Percentiles rank a stretch among this genome's conserved stretches.
phyloP scores from a whole-genome alignment of 495 filamentous ascomycete genomes.

The Penicillium parvum region DNA sequence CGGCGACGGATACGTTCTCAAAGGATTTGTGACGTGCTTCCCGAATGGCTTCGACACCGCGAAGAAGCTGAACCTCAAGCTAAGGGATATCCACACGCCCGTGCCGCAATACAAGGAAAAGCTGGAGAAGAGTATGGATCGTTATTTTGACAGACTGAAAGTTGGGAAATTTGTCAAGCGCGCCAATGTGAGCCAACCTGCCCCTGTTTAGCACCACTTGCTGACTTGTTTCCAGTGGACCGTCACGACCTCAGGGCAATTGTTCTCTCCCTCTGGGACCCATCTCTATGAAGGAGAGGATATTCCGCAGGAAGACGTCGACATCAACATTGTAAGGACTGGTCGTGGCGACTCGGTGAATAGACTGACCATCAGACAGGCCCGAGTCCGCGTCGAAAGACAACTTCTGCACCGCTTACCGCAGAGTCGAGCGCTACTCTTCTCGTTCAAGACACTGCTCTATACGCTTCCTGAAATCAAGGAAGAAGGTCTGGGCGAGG shows the following conservation, averaged over 20 bases:
- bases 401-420: slow-evolving; percentile 69
- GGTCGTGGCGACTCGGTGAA: too few relatives aligned
- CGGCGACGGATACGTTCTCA: slow-evolving; percentile 5
- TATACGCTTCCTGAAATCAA: slow-evolving; percentile 59
- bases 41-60: slow-evolving; percentile 63
- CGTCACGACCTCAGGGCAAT: slow-evolving; percentile 5
- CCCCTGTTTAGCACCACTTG: not conserved
- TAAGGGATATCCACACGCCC: slow-evolving; percentile 63
- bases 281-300: slow-evolving; percentile 19
- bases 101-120: slow-evolving; percentile 62
- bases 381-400: slow-evolving; percentile 59
- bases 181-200: slow-evolving; percentile 44
- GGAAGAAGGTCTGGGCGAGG: slow-evolving; percentile 55
- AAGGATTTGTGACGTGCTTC: slow-evolving; percentile 53
- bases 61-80: slow-evolving; percentile 55
- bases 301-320: slow-evolving; percentile 3
- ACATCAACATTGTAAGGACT: slow-evolving; percentile 6
- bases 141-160: slow-evolving; percentile 51
- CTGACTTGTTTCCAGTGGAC: slow-evolving; percentile 28
- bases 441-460: slow-evolving; percentile 71
- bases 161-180: slow-evolving; percentile 29
- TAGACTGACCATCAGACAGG: too few relatives aligned
- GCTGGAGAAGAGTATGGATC: slow-evolving; percentile 67
- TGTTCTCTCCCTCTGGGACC: slow-evolving; percentile 13
- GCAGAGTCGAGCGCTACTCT: slow-evolving; percentile 56